Percentiles rank a stretch among this genome's conserved stretches.
Evolutionary conservation across 169 alveolate genomes (phyloP).

Genomic region (Cryptosporidium bovis): DNA sequence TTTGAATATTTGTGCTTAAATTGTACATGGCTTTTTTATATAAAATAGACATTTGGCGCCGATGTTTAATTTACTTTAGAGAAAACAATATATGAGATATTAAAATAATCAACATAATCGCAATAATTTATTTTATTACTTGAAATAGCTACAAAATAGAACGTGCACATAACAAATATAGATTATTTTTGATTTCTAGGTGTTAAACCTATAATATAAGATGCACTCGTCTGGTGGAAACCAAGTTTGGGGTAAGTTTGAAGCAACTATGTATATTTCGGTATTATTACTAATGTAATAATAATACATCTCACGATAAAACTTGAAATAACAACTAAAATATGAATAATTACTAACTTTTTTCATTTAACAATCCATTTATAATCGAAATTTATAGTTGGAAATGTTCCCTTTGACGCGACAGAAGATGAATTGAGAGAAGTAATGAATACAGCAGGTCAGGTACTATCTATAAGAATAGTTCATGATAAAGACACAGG

Average conservation of each 20-base stretch:
- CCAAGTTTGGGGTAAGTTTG: conserved; percentile 75
- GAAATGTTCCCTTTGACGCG: conserved; percentile 80
- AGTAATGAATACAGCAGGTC: conserved; percentile 77
- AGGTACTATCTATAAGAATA: conserved; percentile 76
- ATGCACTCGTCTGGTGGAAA: conserved; percentile 74
- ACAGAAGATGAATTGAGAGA: conserved; percentile 80
- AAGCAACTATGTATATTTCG: not conserved
- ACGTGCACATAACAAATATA: too few relatives aligned
- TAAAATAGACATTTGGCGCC: too few relatives aligned
- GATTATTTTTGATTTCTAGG: too few relatives aligned
- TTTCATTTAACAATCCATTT: not conserved
- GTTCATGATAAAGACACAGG: conserved; percentile 80
- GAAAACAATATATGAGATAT: too few relatives aligned
- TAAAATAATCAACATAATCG: too few relatives aligned
- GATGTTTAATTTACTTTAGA: too few relatives aligned
- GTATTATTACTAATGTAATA: not conserved
- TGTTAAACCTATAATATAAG: too few relatives aligned
- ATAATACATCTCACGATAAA: too few relatives aligned
- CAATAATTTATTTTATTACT: too few relatives aligned
- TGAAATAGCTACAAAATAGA: too few relatives aligned
- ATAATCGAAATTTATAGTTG: conserved; percentile 40
- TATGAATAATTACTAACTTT: not conserved
- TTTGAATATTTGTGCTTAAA: too few relatives aligned
- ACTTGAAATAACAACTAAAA: not conserved
- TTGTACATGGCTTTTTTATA: too few relatives aligned